Conservation (phyloP, 139 green algal species). For the Pleodorina starrii region DNA sequence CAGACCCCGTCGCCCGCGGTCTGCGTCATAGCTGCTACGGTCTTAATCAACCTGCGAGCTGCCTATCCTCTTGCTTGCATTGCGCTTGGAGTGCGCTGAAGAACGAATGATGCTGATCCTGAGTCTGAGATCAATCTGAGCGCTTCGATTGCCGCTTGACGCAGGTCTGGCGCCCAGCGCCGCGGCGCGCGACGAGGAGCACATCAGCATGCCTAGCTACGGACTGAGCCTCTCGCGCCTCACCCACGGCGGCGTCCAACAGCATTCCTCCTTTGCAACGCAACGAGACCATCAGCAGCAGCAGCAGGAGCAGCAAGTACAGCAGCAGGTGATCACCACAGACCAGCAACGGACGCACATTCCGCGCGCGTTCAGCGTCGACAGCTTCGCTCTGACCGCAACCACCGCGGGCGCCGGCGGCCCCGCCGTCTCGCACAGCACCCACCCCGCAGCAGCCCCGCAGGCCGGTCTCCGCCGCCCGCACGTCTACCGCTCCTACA, state of each 20-base stretch:
- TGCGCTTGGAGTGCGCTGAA: too few relatives aligned
- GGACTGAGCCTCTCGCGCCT: constrained; percentile 26
- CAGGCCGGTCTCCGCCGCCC: background rate
- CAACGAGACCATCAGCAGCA: background rate
- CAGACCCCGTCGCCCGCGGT: too few relatives aligned
- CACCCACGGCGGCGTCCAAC: background rate
- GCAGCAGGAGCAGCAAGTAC: background rate
- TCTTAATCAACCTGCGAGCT: too few relatives aligned
- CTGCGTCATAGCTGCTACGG: too few relatives aligned
- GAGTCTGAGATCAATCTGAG: too few relatives aligned
- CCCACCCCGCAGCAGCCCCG: background rate
- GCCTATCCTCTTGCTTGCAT: too few relatives aligned
- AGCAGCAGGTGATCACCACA: background rate
- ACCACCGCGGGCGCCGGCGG: background rate
- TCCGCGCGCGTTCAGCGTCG: constrained; percentile 19
- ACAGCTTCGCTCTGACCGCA: constrained; percentile 9
- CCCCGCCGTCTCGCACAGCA: too few relatives aligned
- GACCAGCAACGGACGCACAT: background rate
- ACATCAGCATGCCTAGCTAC: constrained; percentile 25
- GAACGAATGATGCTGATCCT: too few relatives aligned
- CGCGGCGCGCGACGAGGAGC: background rate
- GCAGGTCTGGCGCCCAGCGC: background rate
- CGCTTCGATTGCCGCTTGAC: too few relatives aligned
- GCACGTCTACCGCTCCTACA: constrained; percentile 1
- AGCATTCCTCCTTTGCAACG: background rate